A percentile compares a stretch with the other conserved stretches of the same genome.
Evolutionary conservation across 495 filamentous ascomycete species (phyloP).

Genomic region (Aspergillus asperescens): DNA sequence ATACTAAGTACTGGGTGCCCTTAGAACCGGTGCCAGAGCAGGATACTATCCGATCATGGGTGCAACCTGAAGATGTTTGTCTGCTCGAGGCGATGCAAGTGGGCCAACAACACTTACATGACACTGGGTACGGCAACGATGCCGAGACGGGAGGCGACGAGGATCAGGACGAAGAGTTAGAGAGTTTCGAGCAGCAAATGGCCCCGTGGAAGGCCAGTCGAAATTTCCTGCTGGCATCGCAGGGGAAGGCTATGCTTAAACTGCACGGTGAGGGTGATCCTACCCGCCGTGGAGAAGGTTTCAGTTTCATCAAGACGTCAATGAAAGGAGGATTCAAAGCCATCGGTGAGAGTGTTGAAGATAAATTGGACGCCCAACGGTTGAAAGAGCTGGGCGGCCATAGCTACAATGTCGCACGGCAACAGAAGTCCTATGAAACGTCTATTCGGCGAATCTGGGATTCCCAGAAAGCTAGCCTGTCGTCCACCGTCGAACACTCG

Average conservation of each 20-base stretch:
- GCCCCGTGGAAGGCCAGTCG: slow-evolving; percentile 93
- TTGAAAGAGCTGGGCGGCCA: slow-evolving; percentile 89
- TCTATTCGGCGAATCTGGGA: slow-evolving; percentile 88
- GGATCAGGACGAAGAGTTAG: slow-evolving; percentile 57
- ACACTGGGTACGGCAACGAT: slow-evolving; percentile 72
- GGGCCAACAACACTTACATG: slow-evolving; percentile 73
- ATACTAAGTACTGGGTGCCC: slow-evolving; percentile 78
- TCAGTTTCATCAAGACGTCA: slow-evolving; percentile 91
- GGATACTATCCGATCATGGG: slow-evolving; percentile 70
- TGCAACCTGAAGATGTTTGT: slow-evolving; percentile 93
- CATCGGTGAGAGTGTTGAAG: slow-evolving; percentile 77
- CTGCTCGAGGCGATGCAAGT: slow-evolving; percentile 95
- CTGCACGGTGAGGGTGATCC: slow-evolving; percentile 93
- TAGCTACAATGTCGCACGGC: slow-evolving; percentile 90
- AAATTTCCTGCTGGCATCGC: slow-evolving; percentile 88
- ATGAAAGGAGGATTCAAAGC: slow-evolving; percentile 99
- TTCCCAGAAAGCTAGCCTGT: slow-evolving; percentile 72
- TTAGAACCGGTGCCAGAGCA: slow-evolving; percentile 72
- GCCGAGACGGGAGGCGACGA: slow-evolving; percentile 68
- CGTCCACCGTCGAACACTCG: slow-evolving; percentile 56
- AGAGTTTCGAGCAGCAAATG: slow-evolving; percentile 80
- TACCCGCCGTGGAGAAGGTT: slow-evolving; percentile 86
- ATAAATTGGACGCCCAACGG: slow-evolving; percentile 76
- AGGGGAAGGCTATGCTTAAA: slow-evolving; percentile 94
- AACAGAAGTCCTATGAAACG: slow-evolving; percentile 83